Base-by-base conservation (phyloP, 768 basidiomycete species). In the Cytidiella melzeri region DNA sequence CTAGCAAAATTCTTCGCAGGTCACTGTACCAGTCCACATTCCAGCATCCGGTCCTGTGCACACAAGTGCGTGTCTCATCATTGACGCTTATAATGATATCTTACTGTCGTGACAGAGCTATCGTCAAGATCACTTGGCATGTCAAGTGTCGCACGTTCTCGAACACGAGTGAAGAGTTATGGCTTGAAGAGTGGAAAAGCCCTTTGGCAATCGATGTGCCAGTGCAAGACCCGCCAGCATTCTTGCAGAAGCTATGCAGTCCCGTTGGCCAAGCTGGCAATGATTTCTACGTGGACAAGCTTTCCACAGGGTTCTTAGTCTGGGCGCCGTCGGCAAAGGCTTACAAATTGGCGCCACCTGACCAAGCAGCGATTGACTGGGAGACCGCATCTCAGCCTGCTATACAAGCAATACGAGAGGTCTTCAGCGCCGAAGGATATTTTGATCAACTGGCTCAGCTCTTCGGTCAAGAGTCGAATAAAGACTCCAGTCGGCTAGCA, bases 381-480 rank as follows among this genome's bases (percentile, higher is more conserved):
- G 83, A 88, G 38, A 23, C 59, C 3, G 64, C 62, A 3, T 85
- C 84, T 1, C 63, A 68, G 38, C 65, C 75, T 7, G 69, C 67
- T 24, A 64, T 92, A 9, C 61, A 73, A 20, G 74, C 76, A 12
- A 75, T 92, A 52, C 64, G 65, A 28, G 67, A 73, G 28, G 61
- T 69, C 10, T 65, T 81, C 18, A 57, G 60, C n/a, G 67, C 68
- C n/a, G 63, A 68, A 42, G 72, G 72, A 1, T 91, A 84, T 69
- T 83, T 86, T 59, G 58, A 69, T 21, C 74, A 79, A 53, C 65
- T 93, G 15, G 71, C 77, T 20, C 62, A 68, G 10, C 72, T 89
- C 9, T 92, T 89, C 82, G 74, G 83, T 25, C 90, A 94, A 67
- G 92, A 95, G 65, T 86, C 87, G 21, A 76, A 73, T 48, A 80